Evolutionary conservation across 2,329 filamentous ascomycete species (phyloP).

Genomic region (Chaetoscypha palmicola): DNA sequence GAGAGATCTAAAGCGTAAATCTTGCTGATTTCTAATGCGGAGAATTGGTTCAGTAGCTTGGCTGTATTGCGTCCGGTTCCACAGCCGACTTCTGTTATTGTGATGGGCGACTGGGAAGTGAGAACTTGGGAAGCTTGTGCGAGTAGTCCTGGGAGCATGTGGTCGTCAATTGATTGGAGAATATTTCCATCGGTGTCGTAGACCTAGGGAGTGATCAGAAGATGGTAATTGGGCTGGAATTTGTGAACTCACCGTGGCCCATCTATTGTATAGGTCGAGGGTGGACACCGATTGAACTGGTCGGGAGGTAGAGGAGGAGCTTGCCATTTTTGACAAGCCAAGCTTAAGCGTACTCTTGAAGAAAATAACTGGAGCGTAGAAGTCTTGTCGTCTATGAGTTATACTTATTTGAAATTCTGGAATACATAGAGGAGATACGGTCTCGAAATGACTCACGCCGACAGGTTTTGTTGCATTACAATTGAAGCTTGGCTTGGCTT

Average conservation of each 20-base stretch:
- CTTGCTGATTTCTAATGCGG: slow-evolving; percentile 15
- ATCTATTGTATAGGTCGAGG: slow-evolving; percentile 41
- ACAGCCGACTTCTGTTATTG: slow-evolving; percentile 49
- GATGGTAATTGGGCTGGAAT: slow-evolving; percentile 1
- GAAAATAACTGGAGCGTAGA: neutral
- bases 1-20: slow-evolving; percentile 45
- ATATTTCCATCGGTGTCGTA: slow-evolving; percentile 64
- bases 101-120: neutral
- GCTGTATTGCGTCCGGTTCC: slow-evolving; percentile 58
- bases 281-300: slow-evolving; percentile 33
- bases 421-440: neutral
- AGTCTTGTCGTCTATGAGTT: neutral
- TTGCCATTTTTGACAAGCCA: slow-evolving; percentile 7
- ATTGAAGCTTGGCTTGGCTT: too few relatives aligned
- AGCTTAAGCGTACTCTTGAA: neutral
- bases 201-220: slow-evolving; percentile 28
- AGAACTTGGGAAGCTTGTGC: slow-evolving; percentile 38
- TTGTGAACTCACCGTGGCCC: slow-evolving; percentile 32
- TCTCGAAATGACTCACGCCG: neutral
- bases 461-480: too few relatives aligned
- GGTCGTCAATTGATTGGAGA: slow-evolving; percentile 55
- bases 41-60: slow-evolving; percentile 36
- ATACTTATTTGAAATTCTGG: neutral
- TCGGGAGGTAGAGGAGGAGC: slow-evolving; percentile 7
- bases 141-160: slow-evolving; percentile 46